Conservation (phyloP, 2,329 filamentous ascomycete genomes). For the Botrytis aclada region DNA sequence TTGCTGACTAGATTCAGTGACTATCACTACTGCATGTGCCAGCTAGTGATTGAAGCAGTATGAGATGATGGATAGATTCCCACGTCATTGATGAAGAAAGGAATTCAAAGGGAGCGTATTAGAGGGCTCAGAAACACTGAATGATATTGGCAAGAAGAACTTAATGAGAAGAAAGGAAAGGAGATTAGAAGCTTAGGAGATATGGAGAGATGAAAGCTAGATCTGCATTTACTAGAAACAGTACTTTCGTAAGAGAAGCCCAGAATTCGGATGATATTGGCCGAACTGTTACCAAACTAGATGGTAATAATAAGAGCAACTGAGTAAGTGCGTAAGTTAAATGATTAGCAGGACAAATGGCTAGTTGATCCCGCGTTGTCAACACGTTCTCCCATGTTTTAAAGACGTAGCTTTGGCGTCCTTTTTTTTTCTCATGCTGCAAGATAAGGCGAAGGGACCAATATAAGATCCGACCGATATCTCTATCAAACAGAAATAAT, state of each 20-base stretch:
- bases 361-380: conserved; percentile 2
- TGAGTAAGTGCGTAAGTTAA: neutral
- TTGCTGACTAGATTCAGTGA: conserved; percentile 25
- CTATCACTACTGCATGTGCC: conserved; percentile 30
- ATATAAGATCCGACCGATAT: conserved; percentile 11
- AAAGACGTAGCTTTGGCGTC: conserved; percentile 2
- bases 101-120: neutral
- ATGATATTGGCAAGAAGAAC: conserved; percentile 1
- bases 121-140: neutral
- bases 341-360: conserved; percentile 4
- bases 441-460: conserved; percentile 16
- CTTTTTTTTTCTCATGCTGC: neutral
- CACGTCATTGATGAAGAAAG: conserved; percentile 35
- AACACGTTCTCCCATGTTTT: conserved; percentile 5
- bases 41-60: conserved; percentile 36
- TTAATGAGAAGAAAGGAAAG: neutral
- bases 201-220: conserved; percentile 20
- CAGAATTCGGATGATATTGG: neutral
- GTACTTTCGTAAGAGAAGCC: neutral
- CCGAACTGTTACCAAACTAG: neutral
- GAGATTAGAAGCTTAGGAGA: conserved; percentile 8
- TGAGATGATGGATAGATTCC: conserved; percentile 32
- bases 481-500: conserved; percentile 13
- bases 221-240: conserved; percentile 21
- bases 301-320: neutral